These are phyloP conservation scores for Tephrocybe rancida DNA, from an alignment of 768 basidiomycete genomes.

Conservation along the genomic window DNA sequence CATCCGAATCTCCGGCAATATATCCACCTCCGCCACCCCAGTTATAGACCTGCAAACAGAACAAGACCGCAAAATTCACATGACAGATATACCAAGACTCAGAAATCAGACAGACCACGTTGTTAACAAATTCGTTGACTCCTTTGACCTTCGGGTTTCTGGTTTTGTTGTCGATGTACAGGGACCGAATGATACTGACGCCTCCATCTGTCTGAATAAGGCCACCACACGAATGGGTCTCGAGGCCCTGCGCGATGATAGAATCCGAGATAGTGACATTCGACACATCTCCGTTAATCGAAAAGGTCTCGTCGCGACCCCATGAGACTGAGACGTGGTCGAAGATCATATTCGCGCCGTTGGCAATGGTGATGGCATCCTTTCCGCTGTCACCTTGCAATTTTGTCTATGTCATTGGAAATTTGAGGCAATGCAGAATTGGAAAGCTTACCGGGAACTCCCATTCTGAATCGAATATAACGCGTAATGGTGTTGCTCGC, in stretches of 20 bases:
- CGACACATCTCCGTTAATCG: slow-evolving; percentile 37
- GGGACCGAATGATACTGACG: slow-evolving; percentile 34
- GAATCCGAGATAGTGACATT: slow-evolving; percentile 37
- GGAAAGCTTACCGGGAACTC: slow-evolving; percentile 22
- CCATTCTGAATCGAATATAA: slow-evolving; percentile 29
- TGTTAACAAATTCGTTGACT: slow-evolving; percentile 38
- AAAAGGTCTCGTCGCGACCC: slow-evolving; percentile 37
- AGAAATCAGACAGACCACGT: slow-evolving; percentile 26
- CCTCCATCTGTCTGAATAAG: slow-evolving; percentile 38
- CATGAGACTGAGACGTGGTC: slow-evolving; percentile 37
- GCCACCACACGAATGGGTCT: slow-evolving; percentile 37
- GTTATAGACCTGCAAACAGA: slow-evolving; percentile 28
- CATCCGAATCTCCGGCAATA: slow-evolving; percentile 37
- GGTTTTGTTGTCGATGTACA: slow-evolving; percentile 40
- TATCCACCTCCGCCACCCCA: slow-evolving; percentile 37
- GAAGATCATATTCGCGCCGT: slow-evolving; percentile 37
- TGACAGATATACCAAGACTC: background rate
- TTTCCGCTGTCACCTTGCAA: slow-evolving; percentile 32
- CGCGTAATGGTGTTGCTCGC: slow-evolving; percentile 27
- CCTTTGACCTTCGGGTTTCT: slow-evolving; percentile 40
- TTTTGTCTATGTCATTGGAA: background rate
- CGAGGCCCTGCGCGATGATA: slow-evolving; percentile 38
- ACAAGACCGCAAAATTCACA: background rate
- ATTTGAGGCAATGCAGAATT: too few species aligned
- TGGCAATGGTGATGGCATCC: slow-evolving; percentile 35